Evolutionary conservation across 2,329 filamentous ascomycete genomes (phyloP), one percentile per base, ranked within the genome.

Genomic region (Sporothrix mexicana): DNA sequence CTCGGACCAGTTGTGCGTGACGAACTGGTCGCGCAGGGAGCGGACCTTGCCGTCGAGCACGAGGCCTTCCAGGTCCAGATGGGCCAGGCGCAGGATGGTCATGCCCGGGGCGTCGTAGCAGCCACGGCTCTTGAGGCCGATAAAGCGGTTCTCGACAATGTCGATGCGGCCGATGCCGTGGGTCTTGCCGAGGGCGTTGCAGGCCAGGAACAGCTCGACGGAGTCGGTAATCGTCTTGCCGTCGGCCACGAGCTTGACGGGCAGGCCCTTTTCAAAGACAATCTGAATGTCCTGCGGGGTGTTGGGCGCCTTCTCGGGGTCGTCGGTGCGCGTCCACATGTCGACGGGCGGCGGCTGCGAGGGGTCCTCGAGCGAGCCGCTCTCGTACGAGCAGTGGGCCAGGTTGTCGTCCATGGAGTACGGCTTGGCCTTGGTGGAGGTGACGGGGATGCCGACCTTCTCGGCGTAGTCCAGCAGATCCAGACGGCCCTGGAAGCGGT

Each of bases 121-220:
- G 78, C 93, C 93, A 78, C 93, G 89, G 77, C 88, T 91, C 86
- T 95, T 95, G 78, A 95, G 86, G 75, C 92, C 93, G 79, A 93
- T 81, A 75, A 83, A 83, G 71, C 93, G 88, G 84, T 93, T 92
- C 79, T 94, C 92, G 74, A 95, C 92, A 79, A 95, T 95, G 81
- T 95, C 93, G 76, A 95, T 91, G 78, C 93, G 86, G 78, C 93
- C 93, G 77, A 95, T 88, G 80, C 93, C 93, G 83, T 94, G 85
- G 76, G 85, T 87, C 80, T 88, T 87, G 76, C 88, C 93, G 76
- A 95, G 91, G 73, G 88, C 84, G 83, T 95, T 95, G 77, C 89
- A 86, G 72, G 88, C 86, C 74, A 89, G 84, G 85, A 95, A 95
- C 73, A 95, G 85, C 79, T 92, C 90, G 72, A 93, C 86, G 5